Evolutionary conservation across 805 yeast species (phyloP).

Genomic region (Zygoascus biomembranicola): DNA sequence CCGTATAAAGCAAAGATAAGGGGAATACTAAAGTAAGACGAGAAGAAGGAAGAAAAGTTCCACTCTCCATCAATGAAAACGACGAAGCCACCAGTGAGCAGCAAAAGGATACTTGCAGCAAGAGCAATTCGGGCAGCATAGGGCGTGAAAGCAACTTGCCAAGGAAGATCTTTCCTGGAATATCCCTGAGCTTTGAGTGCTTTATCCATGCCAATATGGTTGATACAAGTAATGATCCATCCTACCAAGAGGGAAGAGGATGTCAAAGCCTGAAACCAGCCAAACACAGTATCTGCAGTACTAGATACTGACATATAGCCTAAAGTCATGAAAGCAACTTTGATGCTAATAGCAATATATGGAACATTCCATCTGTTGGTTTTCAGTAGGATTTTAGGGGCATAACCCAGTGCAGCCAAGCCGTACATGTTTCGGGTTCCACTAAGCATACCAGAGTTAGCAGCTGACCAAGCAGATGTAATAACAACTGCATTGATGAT

Average conservation of each 20-base stretch:
- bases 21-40: slow-evolving; percentile 60
- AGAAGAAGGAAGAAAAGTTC: slow-evolving; percentile 52
- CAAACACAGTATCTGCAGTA: slow-evolving; percentile 49
- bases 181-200: slow-evolving; percentile 34
- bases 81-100: slow-evolving; percentile 53
- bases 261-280: slow-evolving; percentile 30
- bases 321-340: slow-evolving; percentile 48
- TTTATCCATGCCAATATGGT: slow-evolving; percentile 41
- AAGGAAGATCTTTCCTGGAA: slow-evolving; percentile 39
- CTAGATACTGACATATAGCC: slow-evolving; percentile 64
- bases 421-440: slow-evolving; percentile 71
- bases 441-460: slow-evolving; percentile 70
- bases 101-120: slow-evolving; percentile 29
- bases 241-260: slow-evolving; percentile 43
- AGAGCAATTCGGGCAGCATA: slow-evolving; percentile 7
- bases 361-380: slow-evolving; percentile 71
- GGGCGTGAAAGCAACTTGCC: slow-evolving; percentile 34
- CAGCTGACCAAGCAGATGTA: slow-evolving; percentile 71
- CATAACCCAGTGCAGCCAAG: slow-evolving; percentile 62
- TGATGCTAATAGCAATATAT: slow-evolving; percentile 42
- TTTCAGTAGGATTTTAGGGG: slow-evolving; percentile 58
- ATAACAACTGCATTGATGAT: slow-evolving; percentile 72
- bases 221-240: slow-evolving; percentile 44
- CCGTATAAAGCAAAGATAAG: slow-evolving; percentile 37
- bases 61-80: slow-evolving; percentile 59